Base-by-base conservation (phyloP, 2,329 filamentous ascomycete genomes). In the Gnomoniopsis smithogilvyi region DNA sequence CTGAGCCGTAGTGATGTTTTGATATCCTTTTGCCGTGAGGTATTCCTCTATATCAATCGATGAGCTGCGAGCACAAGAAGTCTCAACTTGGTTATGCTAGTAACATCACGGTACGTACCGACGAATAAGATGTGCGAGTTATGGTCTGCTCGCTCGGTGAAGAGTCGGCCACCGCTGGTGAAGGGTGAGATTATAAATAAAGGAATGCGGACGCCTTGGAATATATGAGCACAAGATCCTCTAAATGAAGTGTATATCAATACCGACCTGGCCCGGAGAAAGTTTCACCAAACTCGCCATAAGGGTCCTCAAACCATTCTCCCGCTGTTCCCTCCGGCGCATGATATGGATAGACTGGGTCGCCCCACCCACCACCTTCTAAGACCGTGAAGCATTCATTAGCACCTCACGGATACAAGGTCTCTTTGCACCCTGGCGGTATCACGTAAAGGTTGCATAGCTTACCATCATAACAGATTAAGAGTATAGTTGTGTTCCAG, bases 121-220 rank as follows among this genome's bases (percentile, higher is more conserved):
- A 84, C 65, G 63, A 84, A 83, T 46, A 80, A 68, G 30, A 83
- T 79, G 59, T 83, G 80, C 0, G 80, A 83, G 62, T 75, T 82
- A 67, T 84, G 81, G 64, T 84, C 81, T 6, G 76, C 73, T 47
- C 79, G 78, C 65, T 83, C 80, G 0, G 79, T 81, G 62, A 80
- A 82, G 2, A 84, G 79, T 22, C 79, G 75, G 10, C 77, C 78
- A 12, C 78, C 78, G 15, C 80, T 78, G 0, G 80, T 84, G 75
- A 78, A 84, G 0, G 81, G 81, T 0, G 81, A 83, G 56, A 84
- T 73, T 67, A 84, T 81, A 63, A 80, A 79, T 61, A 83, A 80
- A 0, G 81, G 81, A 2, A 83, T 71, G 8, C 81, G 79, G 65
- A 81, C 77, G 30, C 72, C 72, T 30, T 14, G 65, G 21, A 46